Evolutionary conservation across 2,329 filamentous ascomycete genomes (phyloP).

Genomic region (Claviceps pazoutovae): DNA sequence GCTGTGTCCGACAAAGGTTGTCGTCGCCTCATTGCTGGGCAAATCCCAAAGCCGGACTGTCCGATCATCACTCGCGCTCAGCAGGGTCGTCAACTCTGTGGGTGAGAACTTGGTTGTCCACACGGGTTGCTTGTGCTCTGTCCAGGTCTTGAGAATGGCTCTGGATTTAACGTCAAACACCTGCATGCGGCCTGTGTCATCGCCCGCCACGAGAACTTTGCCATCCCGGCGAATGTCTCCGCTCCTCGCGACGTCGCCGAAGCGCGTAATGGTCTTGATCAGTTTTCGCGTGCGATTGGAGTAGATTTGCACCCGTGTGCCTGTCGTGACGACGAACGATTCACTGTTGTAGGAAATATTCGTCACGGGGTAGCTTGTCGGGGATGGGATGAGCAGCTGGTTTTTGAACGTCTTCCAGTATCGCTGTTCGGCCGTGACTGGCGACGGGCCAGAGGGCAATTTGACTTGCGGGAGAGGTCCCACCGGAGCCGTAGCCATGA

Average conservation of each 20-base stretch:
- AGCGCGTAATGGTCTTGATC: conserved; percentile 85
- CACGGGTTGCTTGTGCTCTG: conserved; percentile 83
- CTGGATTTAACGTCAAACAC: conserved; percentile 84
- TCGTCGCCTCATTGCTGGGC: conserved; percentile 60
- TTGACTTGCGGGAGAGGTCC: conserved; percentile 67
- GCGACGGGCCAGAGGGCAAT: conserved; percentile 67
- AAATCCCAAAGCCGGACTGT: conserved; percentile 93
- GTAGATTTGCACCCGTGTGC: conserved; percentile 85
- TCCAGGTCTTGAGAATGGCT: conserved; percentile 91
- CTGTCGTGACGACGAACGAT: conserved; percentile 86
- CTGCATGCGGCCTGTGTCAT: conserved; percentile 84
- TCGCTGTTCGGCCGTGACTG: conserved; percentile 78
- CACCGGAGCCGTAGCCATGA: conserved; percentile 55
- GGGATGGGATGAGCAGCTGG: conserved; percentile 77
- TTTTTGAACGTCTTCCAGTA: conserved; percentile 97
- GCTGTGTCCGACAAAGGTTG: conserved; percentile 70
- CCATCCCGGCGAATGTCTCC: conserved; percentile 83
- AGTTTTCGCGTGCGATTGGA: conserved; percentile 84
- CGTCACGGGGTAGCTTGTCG: conserved; percentile 78
- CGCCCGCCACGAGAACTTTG: conserved; percentile 76
- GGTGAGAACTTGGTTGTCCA: conserved; percentile 91
- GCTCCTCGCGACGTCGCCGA: conserved; percentile 80
- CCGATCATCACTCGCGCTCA: conserved; percentile 84
- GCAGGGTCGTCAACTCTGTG: conserved; percentile 66
- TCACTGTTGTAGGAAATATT: conserved; percentile 70